Base-by-base conservation (phyloP, 345 rosid species). In the Aquilaria malaccensis region DNA sequence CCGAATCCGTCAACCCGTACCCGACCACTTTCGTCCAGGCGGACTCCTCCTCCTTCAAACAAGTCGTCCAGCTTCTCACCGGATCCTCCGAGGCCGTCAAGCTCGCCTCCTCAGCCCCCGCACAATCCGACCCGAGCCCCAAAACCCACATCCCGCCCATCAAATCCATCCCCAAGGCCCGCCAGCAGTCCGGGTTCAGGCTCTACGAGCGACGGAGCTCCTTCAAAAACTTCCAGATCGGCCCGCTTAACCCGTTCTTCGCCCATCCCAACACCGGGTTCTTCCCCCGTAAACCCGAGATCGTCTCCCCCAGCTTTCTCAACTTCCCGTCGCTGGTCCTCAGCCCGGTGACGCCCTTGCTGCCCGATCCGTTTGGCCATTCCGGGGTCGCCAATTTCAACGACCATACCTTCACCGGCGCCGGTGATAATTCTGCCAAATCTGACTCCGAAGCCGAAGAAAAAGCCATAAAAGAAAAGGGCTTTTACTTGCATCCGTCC, bases 21-120 rank as follows among this genome's bases (percentile, higher is more conserved):
- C 99, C 99, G 49, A 94, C 96, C 15, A 94, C 99, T 50, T 94
- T 94, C 73, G 99, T 94, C 55, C 96, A 94, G 72, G 99, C 99
- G 0, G 97, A 94, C 52, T 79, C 93, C 33, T 76, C 95, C 56
- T 84, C 97, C 29, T 94, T 94, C 84, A 94, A 94, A 54, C 97
- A 90, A 73, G 99, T 94, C 33, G 99, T 94, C 62, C 99, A 94
- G 72, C 84, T 94, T 97, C 80, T 94, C 22, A 94, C 99, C 56
- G 99, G 99, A 72, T 88, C 97, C 60, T 75, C 93, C 50, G 79
- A 76, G n/a, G 75, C 83, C 37, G 70, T 77, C 50, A 78, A 77
- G 30, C 72, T 45, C 9, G 64, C 62, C 22, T 67, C 74, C 52
- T 74, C 78, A 63, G 6, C 63, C 13, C 71, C 79, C 61, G 45